phyloP scores from a whole-genome alignment of 345 rosid species.

The Firmiana major region DNA sequence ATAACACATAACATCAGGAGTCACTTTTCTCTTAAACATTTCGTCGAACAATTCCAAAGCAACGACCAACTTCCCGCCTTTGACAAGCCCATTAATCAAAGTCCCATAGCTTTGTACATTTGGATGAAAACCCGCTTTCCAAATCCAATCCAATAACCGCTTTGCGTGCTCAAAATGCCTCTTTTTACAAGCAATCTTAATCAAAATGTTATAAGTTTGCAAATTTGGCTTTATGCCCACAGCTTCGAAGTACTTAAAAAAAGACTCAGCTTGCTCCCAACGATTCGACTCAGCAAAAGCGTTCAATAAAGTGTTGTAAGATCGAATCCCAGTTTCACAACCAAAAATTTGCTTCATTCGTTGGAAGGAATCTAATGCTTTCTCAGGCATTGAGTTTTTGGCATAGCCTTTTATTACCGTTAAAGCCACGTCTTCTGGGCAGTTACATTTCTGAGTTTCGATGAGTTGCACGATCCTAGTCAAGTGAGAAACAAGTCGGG shows the following conservation, averaged over 20 bases:
- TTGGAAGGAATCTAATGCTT: slow-evolving; percentile 58
- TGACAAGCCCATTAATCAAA: slow-evolving; percentile 46
- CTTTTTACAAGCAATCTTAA: slow-evolving; percentile 70
- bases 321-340: slow-evolving; percentile 67
- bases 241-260: slow-evolving; percentile 44
- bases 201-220: slow-evolving; percentile 69
- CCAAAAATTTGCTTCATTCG: slow-evolving; percentile 66
- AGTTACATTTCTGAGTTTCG: slow-evolving; percentile 46
- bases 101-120: slow-evolving; percentile 62
- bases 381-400: slow-evolving; percentile 53
- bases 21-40: slow-evolving; percentile 56
- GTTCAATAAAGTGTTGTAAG: slow-evolving; percentile 59
- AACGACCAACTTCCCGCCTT: slow-evolving; percentile 46
- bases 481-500: slow-evolving; percentile 43
- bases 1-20: slow-evolving; percentile 63
- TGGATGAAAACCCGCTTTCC: slow-evolving; percentile 50
- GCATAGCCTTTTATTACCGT: slow-evolving; percentile 63
- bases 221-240: slow-evolving; percentile 56
- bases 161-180: slow-evolving; percentile 52
- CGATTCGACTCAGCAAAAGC: slow-evolving; percentile 54
- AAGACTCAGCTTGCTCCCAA: slow-evolving; percentile 55
- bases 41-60: slow-evolving; percentile 77
- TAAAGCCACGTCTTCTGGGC: slow-evolving; percentile 76
- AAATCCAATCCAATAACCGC: slow-evolving; percentile 52
- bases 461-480: slow-evolving; percentile 55